These are phyloP conservation scores for Tetrastigma voinierianum DNA, from an alignment of 164 flowering plant genomes.

Conservation along the genomic window DNA sequence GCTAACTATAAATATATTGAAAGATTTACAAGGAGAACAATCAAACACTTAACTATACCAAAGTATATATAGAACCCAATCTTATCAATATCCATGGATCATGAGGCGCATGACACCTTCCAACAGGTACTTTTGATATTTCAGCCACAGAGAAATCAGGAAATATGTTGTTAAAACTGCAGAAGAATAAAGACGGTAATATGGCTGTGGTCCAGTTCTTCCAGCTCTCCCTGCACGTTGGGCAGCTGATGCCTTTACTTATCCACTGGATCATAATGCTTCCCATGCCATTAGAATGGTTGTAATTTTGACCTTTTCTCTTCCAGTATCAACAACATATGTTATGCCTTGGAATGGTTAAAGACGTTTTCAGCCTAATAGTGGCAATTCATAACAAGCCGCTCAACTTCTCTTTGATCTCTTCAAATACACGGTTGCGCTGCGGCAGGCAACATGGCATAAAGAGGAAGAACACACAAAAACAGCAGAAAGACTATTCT, in stretches of 20 bases:
- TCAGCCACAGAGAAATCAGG: slow-evolving; percentile 78
- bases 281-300: slow-evolving; percentile 82
- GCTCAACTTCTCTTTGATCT: slow-evolving; percentile 71
- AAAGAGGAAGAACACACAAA: slow-evolving; percentile 81
- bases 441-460: slow-evolving; percentile 90
- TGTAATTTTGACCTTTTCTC: slow-evolving; percentile 89
- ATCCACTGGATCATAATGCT: slow-evolving; percentile 93
- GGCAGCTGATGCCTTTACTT: slow-evolving; percentile 96
- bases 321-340: slow-evolving; percentile 94
- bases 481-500: slow-evolving; percentile 26
- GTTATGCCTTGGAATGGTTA: slow-evolving; percentile 94
- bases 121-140: slow-evolving; percentile 84
- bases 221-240: slow-evolving; percentile 99
- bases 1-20: neutral
- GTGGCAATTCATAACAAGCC: slow-evolving; percentile 96
- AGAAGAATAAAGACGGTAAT: slow-evolving; percentile 90
- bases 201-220: slow-evolving; percentile 96
- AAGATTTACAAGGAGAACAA: neutral
- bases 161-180: slow-evolving; percentile 68
- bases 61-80: slow-evolving; percentile 27
- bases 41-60: neutral
- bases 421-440: slow-evolving; percentile 83
- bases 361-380: slow-evolving; percentile 97
- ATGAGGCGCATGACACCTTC: slow-evolving; percentile 84
- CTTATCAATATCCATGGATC: slow-evolving; percentile 89